These are phyloP conservation scores for Collybia sp. DNA, from an alignment of 768 basidiomycete genomes.

Conservation along the genomic window DNA sequence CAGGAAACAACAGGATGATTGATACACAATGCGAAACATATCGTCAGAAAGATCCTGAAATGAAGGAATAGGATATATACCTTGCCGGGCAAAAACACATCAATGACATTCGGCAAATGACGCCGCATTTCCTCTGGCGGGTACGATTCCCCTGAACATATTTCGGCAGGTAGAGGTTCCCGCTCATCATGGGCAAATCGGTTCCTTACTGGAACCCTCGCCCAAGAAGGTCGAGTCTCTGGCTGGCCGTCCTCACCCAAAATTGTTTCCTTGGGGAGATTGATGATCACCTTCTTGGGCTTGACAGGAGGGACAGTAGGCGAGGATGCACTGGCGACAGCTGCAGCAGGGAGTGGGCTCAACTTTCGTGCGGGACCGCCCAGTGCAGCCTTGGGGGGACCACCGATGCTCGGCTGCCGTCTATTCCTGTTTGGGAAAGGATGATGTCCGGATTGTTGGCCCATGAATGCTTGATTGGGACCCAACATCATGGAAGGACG, in stretches of 20 bases:
- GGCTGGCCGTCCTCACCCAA: conserved; percentile 32
- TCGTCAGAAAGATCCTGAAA: conserved; percentile 6
- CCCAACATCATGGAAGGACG: conserved; percentile 42
- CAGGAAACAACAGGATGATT: too few relatives aligned
- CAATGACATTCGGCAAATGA: conserved; percentile 60
- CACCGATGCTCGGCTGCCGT: conserved; percentile 73
- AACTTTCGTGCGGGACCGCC: conserved; percentile 78
- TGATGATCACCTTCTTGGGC: conserved; percentile 64
- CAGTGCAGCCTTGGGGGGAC: conserved; percentile 82
- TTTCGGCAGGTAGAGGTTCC: conserved; percentile 21
- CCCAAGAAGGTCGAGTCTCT: conserved; percentile 50
- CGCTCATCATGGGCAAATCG: conserved; percentile 18
- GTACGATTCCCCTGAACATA: conserved; percentile 47
- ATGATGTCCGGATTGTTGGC: conserved; percentile 21
- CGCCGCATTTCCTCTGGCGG: conserved; percentile 62
- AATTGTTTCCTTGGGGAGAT: conserved; percentile 68
- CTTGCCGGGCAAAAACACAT: conserved; percentile 82
- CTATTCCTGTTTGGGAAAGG: conserved; percentile 60
- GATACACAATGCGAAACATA: background rate
- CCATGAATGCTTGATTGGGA: conserved; percentile 30
- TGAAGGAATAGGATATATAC: conserved; percentile 30
- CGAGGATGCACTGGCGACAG: conserved; percentile 13
- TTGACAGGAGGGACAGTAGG: conserved; percentile 33
- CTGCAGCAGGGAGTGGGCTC: conserved; percentile 50
- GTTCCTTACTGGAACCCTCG: conserved; percentile 48